These are phyloP conservation scores for Stentor roeselii DNA, from an alignment of 73 alveolate species.

Conservation along the genomic window DNA sequence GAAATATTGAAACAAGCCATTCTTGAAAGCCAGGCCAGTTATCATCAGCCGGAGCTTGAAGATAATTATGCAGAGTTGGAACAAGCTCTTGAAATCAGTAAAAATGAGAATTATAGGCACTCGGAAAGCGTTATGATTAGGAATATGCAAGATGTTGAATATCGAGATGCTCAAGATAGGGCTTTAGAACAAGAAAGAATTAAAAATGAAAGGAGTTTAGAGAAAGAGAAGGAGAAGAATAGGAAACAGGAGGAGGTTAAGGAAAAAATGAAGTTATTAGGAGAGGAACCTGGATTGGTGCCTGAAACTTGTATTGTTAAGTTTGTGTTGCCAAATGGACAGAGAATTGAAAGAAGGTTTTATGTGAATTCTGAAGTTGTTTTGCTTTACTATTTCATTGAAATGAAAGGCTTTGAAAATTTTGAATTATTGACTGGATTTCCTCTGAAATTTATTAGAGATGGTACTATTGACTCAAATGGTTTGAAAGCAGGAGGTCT, in stretches of 20 bases:
- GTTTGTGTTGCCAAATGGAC: slow-evolving; percentile 25
- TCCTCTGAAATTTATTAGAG: not conserved
- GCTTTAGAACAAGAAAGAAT: not conserved
- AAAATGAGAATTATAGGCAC: too few species aligned
- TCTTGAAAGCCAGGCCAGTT: too few species aligned
- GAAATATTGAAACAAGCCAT: too few species aligned
- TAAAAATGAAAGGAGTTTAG: not conserved
- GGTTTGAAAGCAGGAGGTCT: not conserved
- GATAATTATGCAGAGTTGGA: too few species aligned
- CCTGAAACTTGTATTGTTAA: not conserved
- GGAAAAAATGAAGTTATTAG: not conserved
- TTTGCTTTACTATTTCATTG: not conserved
- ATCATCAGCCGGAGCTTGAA: too few species aligned
- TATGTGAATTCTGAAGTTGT: not conserved
- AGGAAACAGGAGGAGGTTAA: not conserved
- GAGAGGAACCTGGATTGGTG: not conserved
- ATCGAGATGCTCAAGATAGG: too few species aligned
- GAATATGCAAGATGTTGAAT: too few species aligned
- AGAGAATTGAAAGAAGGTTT: slow-evolving; percentile 20
- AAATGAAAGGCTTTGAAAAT: not conserved
- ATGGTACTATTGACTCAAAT: not conserved
- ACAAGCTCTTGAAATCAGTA: too few species aligned
- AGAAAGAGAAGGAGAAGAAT: not conserved
- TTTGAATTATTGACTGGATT: not conserved
- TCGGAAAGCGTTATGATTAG: too few species aligned